These are phyloP conservation scores for Chrysosporium queenslandicum DNA, from an alignment of 2,329 filamentous ascomycete species.

Conservation along the genomic window DNA sequence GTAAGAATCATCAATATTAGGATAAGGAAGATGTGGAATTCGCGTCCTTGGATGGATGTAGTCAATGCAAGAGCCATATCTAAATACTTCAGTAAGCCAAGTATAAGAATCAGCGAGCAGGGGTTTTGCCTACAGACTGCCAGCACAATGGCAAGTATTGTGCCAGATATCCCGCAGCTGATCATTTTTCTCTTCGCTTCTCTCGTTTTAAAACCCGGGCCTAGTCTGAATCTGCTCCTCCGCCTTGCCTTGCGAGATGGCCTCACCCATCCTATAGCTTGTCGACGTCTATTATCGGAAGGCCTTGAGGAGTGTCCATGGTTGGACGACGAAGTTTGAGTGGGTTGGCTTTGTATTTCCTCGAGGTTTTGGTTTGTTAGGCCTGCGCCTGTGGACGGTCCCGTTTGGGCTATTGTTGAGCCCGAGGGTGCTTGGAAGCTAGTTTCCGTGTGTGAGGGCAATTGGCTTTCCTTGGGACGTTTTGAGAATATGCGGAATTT, in stretches of 20 bases:
- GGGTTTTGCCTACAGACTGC: conserved; percentile 51
- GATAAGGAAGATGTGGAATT: conserved; percentile 71
- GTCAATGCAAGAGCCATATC: conserved; percentile 65
- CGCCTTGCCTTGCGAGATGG: conserved; percentile 3
- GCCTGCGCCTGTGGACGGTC: background rate
- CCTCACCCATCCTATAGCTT: background rate
- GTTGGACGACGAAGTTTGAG: background rate
- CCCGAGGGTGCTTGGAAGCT: background rate
- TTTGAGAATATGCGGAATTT: background rate
- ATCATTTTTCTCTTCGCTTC: conserved; percentile 40
- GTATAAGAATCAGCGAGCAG: background rate
- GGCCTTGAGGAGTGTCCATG: background rate
- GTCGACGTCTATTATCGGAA: background rate
- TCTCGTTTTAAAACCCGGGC: conserved; percentile 17
- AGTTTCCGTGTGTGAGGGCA: background rate
- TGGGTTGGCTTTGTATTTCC: background rate
- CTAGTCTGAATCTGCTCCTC: conserved; percentile 16
- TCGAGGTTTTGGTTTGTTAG: background rate
- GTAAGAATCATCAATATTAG: conserved; percentile 63
- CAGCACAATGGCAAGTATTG: conserved; percentile 50
- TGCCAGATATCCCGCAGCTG: conserved; percentile 55
- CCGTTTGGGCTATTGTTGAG: background rate
- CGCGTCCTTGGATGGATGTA: conserved; percentile 52
- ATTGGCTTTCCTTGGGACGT: background rate
- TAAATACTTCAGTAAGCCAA: conserved; percentile 28